Percentiles rank a stretch among this genome's conserved stretches.
These are phyloP conservation scores for Harringtonia aguacate DNA, from an alignment of 2,329 filamentous ascomycete genomes.

Conservation along the genomic window DNA sequence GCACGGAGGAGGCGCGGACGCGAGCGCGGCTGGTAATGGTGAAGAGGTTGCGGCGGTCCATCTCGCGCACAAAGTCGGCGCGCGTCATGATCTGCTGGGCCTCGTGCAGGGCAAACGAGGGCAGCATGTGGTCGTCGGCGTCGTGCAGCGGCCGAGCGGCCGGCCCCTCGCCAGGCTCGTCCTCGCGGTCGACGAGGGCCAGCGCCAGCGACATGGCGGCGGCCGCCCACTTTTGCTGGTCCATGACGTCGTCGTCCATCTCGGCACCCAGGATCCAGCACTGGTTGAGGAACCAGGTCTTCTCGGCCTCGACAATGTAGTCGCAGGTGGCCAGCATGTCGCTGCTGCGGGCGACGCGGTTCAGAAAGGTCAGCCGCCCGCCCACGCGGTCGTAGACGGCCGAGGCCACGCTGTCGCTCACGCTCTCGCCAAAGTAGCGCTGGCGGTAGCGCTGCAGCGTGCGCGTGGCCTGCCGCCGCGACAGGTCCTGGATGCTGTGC, in stretches of 20 bases:
- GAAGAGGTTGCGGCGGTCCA: constrained; percentile 92
- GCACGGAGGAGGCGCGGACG: constrained; percentile 87
- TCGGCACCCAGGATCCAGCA: constrained; percentile 63
- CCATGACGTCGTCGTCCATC: constrained; percentile 60
- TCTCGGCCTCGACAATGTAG: constrained; percentile 54
- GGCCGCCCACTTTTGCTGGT: constrained; percentile 82
- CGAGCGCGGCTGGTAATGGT: constrained; percentile 80
- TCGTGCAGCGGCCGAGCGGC: no score
- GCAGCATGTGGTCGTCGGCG: constrained; percentile 48
- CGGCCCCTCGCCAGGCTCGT: background rate
- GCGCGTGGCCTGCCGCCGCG: constrained; percentile 63
- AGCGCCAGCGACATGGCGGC: constrained; percentile 85
- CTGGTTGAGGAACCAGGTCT: constrained; percentile 68
- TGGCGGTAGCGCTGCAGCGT: constrained; percentile 73
- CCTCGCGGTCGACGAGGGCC: constrained; percentile 75
- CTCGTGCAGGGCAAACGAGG: constrained; percentile 69
- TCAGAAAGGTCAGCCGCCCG: constrained; percentile 78
- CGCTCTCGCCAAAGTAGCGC: constrained; percentile 60
- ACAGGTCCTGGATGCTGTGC: constrained; percentile 72
- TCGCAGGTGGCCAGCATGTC: constrained; percentile 72
- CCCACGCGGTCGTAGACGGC: constrained; percentile 80
- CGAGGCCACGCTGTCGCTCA: constrained; percentile 47
- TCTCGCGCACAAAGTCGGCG: constrained; percentile 83
- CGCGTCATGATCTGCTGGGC: constrained; percentile 92
- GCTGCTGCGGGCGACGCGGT: constrained; percentile 73